phyloP scores from a whole-genome alignment of 2,329 filamentous ascomycete genomes.

The Claviceps humidiphila region DNA sequence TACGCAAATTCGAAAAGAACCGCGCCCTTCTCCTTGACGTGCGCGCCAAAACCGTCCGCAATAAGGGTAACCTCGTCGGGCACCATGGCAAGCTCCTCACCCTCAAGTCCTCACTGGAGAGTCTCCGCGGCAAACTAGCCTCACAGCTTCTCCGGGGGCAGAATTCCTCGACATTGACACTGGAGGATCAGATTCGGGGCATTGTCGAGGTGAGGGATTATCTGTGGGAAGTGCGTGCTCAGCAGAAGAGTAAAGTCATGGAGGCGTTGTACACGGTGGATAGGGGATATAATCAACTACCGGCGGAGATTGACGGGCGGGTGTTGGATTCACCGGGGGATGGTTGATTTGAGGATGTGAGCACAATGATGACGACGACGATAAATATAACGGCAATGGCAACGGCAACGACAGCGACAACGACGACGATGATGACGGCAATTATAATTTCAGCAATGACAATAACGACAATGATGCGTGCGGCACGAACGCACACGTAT shows the following conservation, averaged over 20 bases:
- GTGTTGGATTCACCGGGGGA: too few species aligned
- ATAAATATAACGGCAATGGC: too few species aligned
- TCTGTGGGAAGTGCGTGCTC: slow-evolving; percentile 59
- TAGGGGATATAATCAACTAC: not conserved
- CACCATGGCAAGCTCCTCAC: slow-evolving; percentile 76
- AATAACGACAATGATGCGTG: too few species aligned
- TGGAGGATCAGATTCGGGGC: slow-evolving; percentile 78
- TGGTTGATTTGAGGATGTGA: too few species aligned
- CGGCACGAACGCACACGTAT: too few species aligned
- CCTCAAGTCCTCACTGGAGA: slow-evolving; percentile 77
- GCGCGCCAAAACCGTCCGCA: slow-evolving; percentile 68
- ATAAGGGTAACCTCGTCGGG: slow-evolving; percentile 75
- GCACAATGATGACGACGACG: too few species aligned
- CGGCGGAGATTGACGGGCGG: not conserved
- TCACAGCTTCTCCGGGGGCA: slow-evolving; percentile 65
- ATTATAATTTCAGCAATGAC: too few species aligned
- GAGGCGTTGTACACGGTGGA: slow-evolving; percentile 43
- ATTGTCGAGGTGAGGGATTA: slow-evolving; percentile 69
- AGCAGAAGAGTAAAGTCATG: slow-evolving; percentile 73
- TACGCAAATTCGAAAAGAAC: slow-evolving; percentile 91
- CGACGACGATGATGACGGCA: too few species aligned
- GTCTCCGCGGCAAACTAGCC: slow-evolving; percentile 69
- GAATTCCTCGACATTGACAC: slow-evolving; percentile 54
- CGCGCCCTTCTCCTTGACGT: slow-evolving; percentile 65
- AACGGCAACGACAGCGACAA: too few species aligned